These are phyloP conservation scores for Amaranthus cruentus DNA, from an alignment of 148 eudicot genomes.

Conservation along the genomic window DNA sequence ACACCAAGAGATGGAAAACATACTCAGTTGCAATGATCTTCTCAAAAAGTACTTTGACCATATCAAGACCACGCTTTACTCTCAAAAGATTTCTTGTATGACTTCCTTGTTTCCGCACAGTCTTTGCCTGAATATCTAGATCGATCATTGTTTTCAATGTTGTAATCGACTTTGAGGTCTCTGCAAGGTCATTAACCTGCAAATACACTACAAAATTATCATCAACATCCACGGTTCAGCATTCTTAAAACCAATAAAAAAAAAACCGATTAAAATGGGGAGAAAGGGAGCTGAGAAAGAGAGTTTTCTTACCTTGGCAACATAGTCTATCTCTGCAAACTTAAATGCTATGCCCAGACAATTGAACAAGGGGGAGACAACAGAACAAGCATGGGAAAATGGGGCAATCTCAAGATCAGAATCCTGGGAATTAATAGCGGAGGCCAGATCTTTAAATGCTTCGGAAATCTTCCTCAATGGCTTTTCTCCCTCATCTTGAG, in stretches of 20 bases:
- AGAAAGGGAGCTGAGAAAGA: not conserved
- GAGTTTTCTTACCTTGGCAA: constrained; percentile 51
- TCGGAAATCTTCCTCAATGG: constrained; percentile 60
- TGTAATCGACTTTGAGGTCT: constrained; percentile 55
- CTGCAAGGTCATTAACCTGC: constrained; percentile 66
- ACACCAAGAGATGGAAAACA: constrained; percentile 18
- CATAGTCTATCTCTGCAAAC: constrained; percentile 91
- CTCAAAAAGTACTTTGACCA: constrained; percentile 88
- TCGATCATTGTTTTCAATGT: constrained; percentile 57
- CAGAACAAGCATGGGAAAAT: constrained; percentile 78
- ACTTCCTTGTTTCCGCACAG: constrained; percentile 69
- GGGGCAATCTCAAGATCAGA: constrained; percentile 45
- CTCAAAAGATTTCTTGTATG: constrained; percentile 87
- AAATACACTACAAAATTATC: not conserved
- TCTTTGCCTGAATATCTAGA: constrained; percentile 47
- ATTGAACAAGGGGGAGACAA: constrained; percentile 87
- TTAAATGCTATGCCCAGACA: constrained; percentile 94
- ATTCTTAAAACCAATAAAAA: not conserved
- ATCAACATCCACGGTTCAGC: not conserved
- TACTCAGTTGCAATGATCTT: constrained; percentile 73
- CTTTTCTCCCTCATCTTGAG: constrained; percentile 38
- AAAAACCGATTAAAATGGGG: not conserved
- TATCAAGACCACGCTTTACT: constrained; percentile 85
- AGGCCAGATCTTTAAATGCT: constrained; percentile 57
- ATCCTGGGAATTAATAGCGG: constrained; percentile 33